Percentiles rank a stretch among this genome's conserved stretches.
phyloP scores from a whole-genome alignment of 495 filamentous ascomycete genomes.

The Oidiodendron maius region DNA sequence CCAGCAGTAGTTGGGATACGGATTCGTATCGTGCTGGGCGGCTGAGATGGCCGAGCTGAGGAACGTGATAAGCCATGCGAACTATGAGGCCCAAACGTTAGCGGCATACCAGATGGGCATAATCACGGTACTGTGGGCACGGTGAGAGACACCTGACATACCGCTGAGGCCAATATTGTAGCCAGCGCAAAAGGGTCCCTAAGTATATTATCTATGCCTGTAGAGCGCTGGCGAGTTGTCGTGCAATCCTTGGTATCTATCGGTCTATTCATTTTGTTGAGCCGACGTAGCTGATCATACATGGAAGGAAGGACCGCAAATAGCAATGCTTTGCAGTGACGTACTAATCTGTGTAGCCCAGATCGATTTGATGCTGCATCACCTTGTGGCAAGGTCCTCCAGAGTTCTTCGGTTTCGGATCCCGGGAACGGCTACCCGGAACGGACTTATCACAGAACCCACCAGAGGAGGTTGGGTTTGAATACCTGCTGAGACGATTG shows the following conservation, averaged over 20 bases:
- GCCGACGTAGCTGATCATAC: no score
- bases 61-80: slow-evolving; percentile 92
- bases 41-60: slow-evolving; percentile 76
- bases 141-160: slow-evolving; percentile 39
- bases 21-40: slow-evolving; percentile 31
- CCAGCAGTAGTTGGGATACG: slow-evolving; percentile 83
- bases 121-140: not conserved
- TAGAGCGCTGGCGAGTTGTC: slow-evolving; percentile 29
- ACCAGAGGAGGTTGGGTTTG: no score
- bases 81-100: slow-evolving; percentile 45
- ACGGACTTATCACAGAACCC: no score
- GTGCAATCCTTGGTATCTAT: slow-evolving; percentile 33
- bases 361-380: no score
- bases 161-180: slow-evolving; percentile 84
- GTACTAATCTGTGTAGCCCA: no score
- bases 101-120: slow-evolving; percentile 1
- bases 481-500: no score
- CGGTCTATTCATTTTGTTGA: slow-evolving; percentile 73
- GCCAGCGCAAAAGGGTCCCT: slow-evolving; percentile 95
- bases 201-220: slow-evolving; percentile 74
- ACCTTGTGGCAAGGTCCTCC: no score
- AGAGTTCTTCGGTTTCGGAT: no score
- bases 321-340: no score
- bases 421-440: no score
- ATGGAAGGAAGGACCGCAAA: no score